phyloP scores from a whole-genome alignment of 2,329 filamentous ascomycete genomes.

The Colletotrichum phormii region DNA sequence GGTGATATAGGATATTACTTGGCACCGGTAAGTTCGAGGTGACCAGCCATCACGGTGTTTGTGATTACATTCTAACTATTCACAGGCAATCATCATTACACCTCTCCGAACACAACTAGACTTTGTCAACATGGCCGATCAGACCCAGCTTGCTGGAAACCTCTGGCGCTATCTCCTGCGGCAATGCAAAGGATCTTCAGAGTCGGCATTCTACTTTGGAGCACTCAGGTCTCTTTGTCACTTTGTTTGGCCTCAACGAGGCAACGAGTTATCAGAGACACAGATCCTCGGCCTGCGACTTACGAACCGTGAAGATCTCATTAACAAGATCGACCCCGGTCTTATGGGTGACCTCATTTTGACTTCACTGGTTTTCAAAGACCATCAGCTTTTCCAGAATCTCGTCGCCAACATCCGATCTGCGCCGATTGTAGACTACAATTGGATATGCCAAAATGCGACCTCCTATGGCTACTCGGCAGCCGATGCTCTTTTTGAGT shows the following conservation, averaged over 20 bases:
- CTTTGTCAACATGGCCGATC: background rate
- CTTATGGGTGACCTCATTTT: conserved; percentile 20
- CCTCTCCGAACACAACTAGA: conserved; percentile 23
- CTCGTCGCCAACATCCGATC: background rate
- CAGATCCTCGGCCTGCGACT: conserved; percentile 9
- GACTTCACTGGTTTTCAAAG: background rate
- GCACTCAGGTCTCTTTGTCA: conserved; percentile 4
- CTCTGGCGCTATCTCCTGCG: conserved; percentile 24
- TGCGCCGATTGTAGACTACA: conserved; percentile 15
- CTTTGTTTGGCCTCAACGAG: background rate
- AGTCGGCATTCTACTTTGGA: background rate
- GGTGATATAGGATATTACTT: conserved; percentile 11
- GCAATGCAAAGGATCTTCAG: conserved; percentile 8
- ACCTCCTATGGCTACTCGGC: background rate
- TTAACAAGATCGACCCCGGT: background rate
- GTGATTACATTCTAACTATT: background rate
- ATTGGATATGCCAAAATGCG: conserved; percentile 10
- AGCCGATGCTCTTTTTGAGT: conserved; percentile 11
- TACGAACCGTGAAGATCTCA: background rate
- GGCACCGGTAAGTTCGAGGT: conserved; percentile 16
- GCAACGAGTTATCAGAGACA: background rate
- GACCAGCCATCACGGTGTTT: background rate
- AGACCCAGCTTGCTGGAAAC: background rate
- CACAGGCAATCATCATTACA: conserved; percentile 22
- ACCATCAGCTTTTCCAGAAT: background rate